These are phyloP conservation scores for Botrytis hyacinthi DNA, from an alignment of 2,329 filamentous ascomycete species.

Conservation along the genomic window DNA sequence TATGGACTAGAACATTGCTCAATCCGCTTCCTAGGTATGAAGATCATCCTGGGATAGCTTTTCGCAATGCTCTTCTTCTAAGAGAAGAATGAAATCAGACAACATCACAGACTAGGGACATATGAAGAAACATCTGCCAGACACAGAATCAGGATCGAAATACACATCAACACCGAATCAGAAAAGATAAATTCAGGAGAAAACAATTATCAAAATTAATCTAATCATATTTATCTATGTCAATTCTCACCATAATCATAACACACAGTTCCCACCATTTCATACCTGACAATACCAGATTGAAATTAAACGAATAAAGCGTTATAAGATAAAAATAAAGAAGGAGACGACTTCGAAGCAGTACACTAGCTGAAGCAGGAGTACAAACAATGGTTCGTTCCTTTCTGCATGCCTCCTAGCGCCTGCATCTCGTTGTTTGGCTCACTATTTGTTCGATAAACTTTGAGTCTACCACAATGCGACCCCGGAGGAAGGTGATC, in stretches of 20 bases:
- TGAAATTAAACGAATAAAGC: neutral
- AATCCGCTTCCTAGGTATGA: too few relatives aligned
- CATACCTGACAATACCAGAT: neutral
- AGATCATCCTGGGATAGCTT: neutral
- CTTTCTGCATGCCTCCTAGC: too few relatives aligned
- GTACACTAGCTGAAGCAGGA: neutral
- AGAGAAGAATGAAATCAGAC: neutral
- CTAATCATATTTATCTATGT: slow-evolving; percentile 9
- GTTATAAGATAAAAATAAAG: neutral
- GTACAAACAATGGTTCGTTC: neutral
- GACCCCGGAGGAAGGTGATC: neutral
- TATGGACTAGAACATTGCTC: too few relatives aligned
- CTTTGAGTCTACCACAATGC: neutral
- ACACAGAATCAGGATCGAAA: neutral
- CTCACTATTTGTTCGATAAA: neutral
- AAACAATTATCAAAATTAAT: neutral
- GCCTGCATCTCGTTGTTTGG: neutral
- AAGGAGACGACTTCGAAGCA: neutral
- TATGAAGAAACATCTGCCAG: neutral
- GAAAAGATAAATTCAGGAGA: neutral
- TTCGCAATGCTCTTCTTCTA: neutral
- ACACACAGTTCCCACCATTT: neutral
- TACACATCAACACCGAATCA: neutral
- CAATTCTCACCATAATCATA: neutral
- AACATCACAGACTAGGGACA: neutral